Percentiles rank a stretch among this genome's conserved stretches.
Conservation (phyloP, 352 stramenopile species). For the Saprolegnia parasitica region DNA sequence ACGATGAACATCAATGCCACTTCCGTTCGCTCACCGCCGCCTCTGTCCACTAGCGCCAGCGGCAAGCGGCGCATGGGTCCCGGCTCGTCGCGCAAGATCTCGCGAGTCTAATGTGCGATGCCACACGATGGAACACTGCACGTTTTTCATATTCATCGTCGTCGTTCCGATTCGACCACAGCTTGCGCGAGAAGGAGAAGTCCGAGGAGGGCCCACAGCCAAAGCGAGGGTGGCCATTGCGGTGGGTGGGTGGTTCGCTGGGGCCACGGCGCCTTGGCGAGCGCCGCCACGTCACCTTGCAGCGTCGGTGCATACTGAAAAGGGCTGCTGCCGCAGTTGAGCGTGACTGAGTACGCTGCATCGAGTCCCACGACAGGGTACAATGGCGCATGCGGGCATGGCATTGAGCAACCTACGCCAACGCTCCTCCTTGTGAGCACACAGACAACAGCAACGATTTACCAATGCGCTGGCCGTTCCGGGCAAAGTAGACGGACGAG, state of each 20-base stretch:
- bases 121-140: not conserved
- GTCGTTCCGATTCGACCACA: not conserved
- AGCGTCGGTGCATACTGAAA: constrained; percentile 39
- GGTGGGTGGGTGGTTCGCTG: not conserved
- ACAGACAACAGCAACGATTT: not conserved
- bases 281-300: not conserved
- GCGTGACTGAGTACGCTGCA: constrained; percentile 60
- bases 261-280: not conserved
- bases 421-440: not conserved
- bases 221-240: not conserved
- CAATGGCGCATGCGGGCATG: constrained; percentile 44
- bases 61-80: constrained; percentile 26
- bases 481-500: constrained; percentile 67
- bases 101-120: constrained; percentile 15
- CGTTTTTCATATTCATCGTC: not conserved
- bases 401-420: constrained; percentile 36
- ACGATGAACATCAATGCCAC: not conserved
- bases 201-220: not conserved
- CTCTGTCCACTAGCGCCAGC: not conserved
- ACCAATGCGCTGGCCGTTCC: constrained; percentile 40
- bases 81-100: constrained; percentile 19
- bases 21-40: not conserved
- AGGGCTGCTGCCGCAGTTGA: constrained; percentile 80
- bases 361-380: constrained; percentile 83
- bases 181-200: not conserved